These are phyloP conservation scores for Rhynchosporium secalis DNA, from an alignment of 2,329 filamentous ascomycete species.

Conservation along the genomic window DNA sequence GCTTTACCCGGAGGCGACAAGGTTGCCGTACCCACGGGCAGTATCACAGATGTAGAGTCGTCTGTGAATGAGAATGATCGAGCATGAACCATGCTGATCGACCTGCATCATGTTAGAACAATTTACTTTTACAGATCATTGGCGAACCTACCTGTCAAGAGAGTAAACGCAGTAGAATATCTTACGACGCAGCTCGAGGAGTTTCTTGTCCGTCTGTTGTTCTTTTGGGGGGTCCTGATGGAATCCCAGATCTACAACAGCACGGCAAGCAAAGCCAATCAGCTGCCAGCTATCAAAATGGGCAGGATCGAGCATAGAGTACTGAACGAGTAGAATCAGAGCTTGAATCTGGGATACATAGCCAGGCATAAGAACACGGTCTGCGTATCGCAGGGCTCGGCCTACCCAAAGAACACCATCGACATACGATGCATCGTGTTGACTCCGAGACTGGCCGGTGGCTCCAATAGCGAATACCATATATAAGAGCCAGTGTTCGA, in stretches of 20 bases:
- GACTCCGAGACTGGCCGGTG: slow-evolving; percentile 68
- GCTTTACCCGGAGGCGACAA: slow-evolving; percentile 38
- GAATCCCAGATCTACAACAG: slow-evolving; percentile 84
- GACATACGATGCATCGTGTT: slow-evolving; percentile 62
- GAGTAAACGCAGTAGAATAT: slow-evolving; percentile 92
- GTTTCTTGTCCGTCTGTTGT: slow-evolving; percentile 64
- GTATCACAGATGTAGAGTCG: slow-evolving; percentile 78
- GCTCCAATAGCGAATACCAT: slow-evolving; percentile 87
- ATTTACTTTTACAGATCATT: background rate
- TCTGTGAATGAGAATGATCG: slow-evolving; percentile 93
- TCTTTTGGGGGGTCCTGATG: slow-evolving; percentile 86
- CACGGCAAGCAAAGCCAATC: slow-evolving; percentile 84
- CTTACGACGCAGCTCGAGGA: slow-evolving; percentile 74
- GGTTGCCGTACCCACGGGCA: slow-evolving; percentile 54
- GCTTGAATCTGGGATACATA: slow-evolving; percentile 85
- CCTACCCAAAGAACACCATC: slow-evolving; percentile 58
- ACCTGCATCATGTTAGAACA: slow-evolving; percentile 48
- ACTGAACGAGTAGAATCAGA: slow-evolving; percentile 81
- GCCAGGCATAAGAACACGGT: slow-evolving; percentile 81
- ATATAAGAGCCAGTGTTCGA: slow-evolving; percentile 83
- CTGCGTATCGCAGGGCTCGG: slow-evolving; percentile 72
- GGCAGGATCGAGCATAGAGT: slow-evolving; percentile 83
- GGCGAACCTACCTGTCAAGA: slow-evolving; percentile 68
- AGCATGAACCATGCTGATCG: slow-evolving; percentile 85
- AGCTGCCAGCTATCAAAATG: slow-evolving; percentile 95